Conservation (phyloP, 805 yeast genomes). For the Kluyveromyces starmeri region DNA sequence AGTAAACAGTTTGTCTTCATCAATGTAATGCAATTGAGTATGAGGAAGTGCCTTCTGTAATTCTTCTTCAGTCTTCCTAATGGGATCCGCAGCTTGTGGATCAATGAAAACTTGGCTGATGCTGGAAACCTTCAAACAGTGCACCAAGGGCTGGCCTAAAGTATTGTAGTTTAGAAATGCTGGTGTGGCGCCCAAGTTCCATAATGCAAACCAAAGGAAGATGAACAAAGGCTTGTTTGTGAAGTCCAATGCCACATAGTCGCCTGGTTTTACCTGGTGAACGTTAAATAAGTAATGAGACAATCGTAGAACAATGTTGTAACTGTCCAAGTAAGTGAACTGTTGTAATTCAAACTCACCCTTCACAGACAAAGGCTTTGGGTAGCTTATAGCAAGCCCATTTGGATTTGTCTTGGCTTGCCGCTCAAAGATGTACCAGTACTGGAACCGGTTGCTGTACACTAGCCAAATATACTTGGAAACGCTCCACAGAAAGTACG, state of each 20-base stretch:
- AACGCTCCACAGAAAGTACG: slow-evolving; percentile 35
- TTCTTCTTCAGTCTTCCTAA: slow-evolving; percentile 40
- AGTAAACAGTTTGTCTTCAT: slow-evolving; percentile 40
- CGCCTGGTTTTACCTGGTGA: slow-evolving; percentile 56
- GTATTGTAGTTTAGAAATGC: slow-evolving; percentile 81
- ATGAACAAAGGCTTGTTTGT: slow-evolving; percentile 79
- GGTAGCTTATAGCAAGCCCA: slow-evolving; percentile 53
- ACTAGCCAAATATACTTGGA: slow-evolving; percentile 31
- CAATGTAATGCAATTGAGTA: slow-evolving; percentile 40
- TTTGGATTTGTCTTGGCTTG: slow-evolving; percentile 42
- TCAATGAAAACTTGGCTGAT: slow-evolving; percentile 64
- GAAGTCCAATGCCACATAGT: slow-evolving; percentile 64
- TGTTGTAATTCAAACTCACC: slow-evolving; percentile 51
- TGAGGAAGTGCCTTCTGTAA: slow-evolving; percentile 31
- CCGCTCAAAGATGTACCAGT: slow-evolving; percentile 63
- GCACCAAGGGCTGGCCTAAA: slow-evolving; percentile 63
- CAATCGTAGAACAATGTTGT: slow-evolving; percentile 55
- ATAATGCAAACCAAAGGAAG: slow-evolving; percentile 72
- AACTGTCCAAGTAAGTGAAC: slow-evolving; percentile 61
- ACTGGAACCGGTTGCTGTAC: slow-evolving; percentile 34
- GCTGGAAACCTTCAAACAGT: slow-evolving; percentile 66
- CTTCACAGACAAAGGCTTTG: slow-evolving; percentile 37
- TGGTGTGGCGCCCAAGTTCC: slow-evolving; percentile 88
- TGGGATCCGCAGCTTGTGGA: slow-evolving; percentile 50
- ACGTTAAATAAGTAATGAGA: slow-evolving; percentile 56